phyloP scores from a whole-genome alignment of 257 asterid species.

The Thymus quinquecostatus region DNA sequence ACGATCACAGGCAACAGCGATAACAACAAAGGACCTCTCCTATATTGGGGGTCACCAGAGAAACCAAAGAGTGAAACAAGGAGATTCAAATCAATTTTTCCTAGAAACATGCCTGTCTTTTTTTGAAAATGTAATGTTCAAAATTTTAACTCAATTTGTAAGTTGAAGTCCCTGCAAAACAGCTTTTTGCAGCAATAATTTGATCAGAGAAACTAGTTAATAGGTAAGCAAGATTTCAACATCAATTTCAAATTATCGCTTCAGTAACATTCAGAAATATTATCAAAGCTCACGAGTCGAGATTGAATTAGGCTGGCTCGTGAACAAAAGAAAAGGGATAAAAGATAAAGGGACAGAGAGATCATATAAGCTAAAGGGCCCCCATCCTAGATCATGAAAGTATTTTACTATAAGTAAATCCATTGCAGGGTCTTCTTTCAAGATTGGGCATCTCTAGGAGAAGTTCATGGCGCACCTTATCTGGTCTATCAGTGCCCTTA shows the following conservation, averaged over 20 bases:
- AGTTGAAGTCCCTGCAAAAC: background rate
- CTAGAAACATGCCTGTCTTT: background rate
- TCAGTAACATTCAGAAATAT: background rate
- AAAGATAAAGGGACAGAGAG: background rate
- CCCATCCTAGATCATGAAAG: conserved; percentile 1
- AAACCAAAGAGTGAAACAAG: background rate
- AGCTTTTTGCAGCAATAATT: background rate
- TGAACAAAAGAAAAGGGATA: background rate
- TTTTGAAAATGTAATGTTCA: background rate
- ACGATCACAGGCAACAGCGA: background rate
- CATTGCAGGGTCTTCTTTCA: background rate
- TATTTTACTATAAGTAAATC: background rate
- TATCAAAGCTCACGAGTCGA: background rate
- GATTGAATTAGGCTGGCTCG: conserved; percentile 6
- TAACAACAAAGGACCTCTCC: too few relatives aligned
- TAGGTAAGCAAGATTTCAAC: conserved; percentile 8
- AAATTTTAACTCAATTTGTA: background rate
- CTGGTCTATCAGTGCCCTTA: too few relatives aligned
- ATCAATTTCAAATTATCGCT: background rate
- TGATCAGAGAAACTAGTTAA: background rate
- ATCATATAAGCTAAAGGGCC: background rate
- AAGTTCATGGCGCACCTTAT: too few relatives aligned
- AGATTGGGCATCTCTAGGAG: too few relatives aligned
- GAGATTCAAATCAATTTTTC: background rate
- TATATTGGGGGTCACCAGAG: background rate